Conservation (phyloP, 176 grass and related monocot species). For the Carex littledalei region DNA sequence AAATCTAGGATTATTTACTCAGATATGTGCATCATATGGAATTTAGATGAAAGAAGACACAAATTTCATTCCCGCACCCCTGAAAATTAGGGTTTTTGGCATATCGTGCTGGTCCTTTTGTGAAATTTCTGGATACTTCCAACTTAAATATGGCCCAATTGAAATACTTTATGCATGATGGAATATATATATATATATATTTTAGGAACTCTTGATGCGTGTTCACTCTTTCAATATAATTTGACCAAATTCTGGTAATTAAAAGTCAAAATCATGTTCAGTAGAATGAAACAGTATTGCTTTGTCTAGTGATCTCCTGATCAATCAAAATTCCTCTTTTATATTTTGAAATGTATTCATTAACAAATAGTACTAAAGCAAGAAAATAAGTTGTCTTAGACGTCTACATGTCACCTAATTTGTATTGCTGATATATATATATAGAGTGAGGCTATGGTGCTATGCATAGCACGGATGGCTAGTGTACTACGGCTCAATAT, state of each 20-base stretch:
- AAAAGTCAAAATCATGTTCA: neutral
- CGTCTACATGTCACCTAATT: neutral
- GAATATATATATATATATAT: too few relatives aligned
- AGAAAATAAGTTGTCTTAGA: neutral
- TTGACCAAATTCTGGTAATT: neutral
- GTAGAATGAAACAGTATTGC: neutral
- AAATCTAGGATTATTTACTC: conserved; percentile 6
- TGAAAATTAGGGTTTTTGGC: neutral
- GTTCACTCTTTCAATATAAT: neutral
- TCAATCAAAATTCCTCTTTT: neutral
- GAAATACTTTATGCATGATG: neutral
- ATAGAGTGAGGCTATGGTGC: too few relatives aligned
- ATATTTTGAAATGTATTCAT: neutral
- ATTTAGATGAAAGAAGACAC: conserved; percentile 5
- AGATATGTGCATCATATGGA: neutral
- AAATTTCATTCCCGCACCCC: neutral
- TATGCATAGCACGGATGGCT: too few relatives aligned
- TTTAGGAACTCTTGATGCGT: neutral
- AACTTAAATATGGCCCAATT: neutral
- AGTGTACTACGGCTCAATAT: too few relatives aligned
- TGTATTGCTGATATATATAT: neutral
- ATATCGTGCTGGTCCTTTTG: neutral
- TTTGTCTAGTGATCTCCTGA: neutral
- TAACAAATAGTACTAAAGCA: too few relatives aligned
- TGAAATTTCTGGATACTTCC: conserved; percentile 7